Percentiles rank a stretch among this genome's conserved stretches.
Evolutionary conservation across 164 flowering plant genomes (phyloP).

Genomic region (Aristolochia fimbriata): DNA sequence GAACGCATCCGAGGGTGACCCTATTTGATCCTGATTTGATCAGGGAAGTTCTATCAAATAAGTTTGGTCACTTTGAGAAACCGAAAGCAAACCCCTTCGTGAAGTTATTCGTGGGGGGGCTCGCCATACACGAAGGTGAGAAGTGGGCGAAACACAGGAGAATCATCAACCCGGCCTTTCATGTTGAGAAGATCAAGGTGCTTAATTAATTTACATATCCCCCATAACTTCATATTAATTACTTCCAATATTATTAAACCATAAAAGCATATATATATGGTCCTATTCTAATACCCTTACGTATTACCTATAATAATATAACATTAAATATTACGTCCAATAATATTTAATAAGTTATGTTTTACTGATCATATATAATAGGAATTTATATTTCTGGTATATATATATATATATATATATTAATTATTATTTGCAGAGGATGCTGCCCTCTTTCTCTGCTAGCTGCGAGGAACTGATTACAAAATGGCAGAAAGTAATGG

Average conservation of each 20-base stretch:
- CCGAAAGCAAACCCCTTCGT: neutral
- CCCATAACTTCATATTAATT: too few species aligned
- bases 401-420: too few species aligned
- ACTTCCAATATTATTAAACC: too few species aligned
- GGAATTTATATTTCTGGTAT: too few species aligned
- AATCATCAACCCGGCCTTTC: slow-evolving; percentile 24
- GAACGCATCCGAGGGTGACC: slow-evolving; percentile 1
- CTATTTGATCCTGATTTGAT: slow-evolving; percentile 11
- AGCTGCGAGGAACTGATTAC: slow-evolving; percentile 13
- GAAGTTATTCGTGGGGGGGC: slow-evolving; percentile 10
- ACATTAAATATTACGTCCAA: too few species aligned
- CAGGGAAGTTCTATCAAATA: slow-evolving; percentile 9
- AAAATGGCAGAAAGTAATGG: slow-evolving; percentile 13
- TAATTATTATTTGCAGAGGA: slow-evolving; percentile 5
- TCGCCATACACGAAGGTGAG: slow-evolving; percentile 10
- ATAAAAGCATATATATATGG: too few species aligned
- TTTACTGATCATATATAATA: too few species aligned
- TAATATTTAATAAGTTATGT: too few species aligned
- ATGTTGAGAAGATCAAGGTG: slow-evolving; percentile 22
- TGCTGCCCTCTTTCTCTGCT: slow-evolving; percentile 14
- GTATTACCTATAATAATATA: too few species aligned
- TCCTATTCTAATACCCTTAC: too few species aligned
- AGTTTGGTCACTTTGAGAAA: slow-evolving; percentile 10
- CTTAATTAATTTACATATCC: neutral
- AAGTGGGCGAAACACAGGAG: slow-evolving; percentile 25